A percentile compares a stretch with the other conserved stretches of the same genome.
Evolutionary conservation across 139 green algal species (phyloP).

Genomic region (Picochlorum sp.): DNA sequence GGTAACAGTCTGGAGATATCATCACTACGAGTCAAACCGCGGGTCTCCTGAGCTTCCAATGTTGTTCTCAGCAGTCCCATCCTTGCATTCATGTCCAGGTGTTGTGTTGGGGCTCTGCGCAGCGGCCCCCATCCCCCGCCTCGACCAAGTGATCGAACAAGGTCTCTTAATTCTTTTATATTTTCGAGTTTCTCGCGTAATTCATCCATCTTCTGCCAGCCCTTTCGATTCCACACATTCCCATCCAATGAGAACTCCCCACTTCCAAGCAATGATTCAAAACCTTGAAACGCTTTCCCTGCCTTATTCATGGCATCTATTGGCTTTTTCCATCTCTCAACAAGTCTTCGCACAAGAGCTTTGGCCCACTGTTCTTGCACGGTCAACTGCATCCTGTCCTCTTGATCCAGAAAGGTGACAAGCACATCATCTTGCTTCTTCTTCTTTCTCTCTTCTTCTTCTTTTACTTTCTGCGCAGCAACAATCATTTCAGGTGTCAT

Average conservation of each 20-base stretch:
- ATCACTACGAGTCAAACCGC: slow-evolving; percentile 69
- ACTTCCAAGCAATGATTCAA: slow-evolving; percentile 72
- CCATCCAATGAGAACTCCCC: slow-evolving; percentile 54
- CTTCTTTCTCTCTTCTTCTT: not conserved
- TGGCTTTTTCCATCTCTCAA: slow-evolving; percentile 47
- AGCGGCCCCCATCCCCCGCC: slow-evolving; percentile 78
- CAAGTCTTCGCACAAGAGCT: slow-evolving; percentile 40
- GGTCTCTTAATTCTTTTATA: slow-evolving; percentile 73
- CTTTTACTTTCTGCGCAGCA: slow-evolving; percentile 7
- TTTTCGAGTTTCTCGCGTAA: slow-evolving; percentile 71
- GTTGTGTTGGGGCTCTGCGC: slow-evolving; percentile 55
- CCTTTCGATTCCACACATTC: slow-evolving; percentile 59
- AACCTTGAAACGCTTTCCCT: slow-evolving; percentile 67
- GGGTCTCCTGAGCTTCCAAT: slow-evolving; percentile 79
- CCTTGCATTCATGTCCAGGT: slow-evolving; percentile 46
- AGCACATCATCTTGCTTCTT: slow-evolving; percentile 26
- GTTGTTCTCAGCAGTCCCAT: slow-evolving; percentile 69
- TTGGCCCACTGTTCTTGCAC: slow-evolving; percentile 18
- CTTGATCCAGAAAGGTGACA: slow-evolving; percentile 1
- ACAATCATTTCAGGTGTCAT: not conserved
- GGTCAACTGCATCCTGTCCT: slow-evolving; percentile 7
- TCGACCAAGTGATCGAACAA: slow-evolving; percentile 69
- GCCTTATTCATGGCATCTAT: slow-evolving; percentile 55
- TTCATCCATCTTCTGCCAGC: slow-evolving; percentile 68
- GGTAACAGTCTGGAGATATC: slow-evolving; percentile 80